These are phyloP conservation scores for Microstroma glucosiphilum DNA, from an alignment of 1,284 basidiomycete species.

Conservation along the genomic window DNA sequence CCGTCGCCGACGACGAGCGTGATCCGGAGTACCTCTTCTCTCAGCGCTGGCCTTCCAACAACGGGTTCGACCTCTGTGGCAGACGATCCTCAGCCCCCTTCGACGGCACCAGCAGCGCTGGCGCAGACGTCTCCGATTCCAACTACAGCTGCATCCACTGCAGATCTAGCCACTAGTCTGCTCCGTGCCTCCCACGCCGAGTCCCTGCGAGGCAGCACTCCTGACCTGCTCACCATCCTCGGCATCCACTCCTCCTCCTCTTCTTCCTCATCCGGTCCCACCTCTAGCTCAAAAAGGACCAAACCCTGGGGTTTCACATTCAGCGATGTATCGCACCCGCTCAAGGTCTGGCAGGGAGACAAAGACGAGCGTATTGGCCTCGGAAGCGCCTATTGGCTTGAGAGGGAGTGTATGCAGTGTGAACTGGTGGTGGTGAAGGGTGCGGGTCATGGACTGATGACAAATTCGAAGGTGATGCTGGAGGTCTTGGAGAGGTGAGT, in stretches of 20 bases:
- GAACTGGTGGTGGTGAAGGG: constrained; percentile 73
- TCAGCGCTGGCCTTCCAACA: no score
- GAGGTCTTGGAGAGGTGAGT: constrained; percentile 33
- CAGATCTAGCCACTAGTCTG: constrained; percentile 61
- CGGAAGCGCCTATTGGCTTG: constrained; percentile 77
- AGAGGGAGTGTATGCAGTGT: constrained; percentile 57
- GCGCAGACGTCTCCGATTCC: no score
- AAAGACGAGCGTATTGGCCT: constrained; percentile 86
- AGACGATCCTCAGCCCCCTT: no score
- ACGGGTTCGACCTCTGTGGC: no score
- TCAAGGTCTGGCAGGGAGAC: constrained; percentile 87
- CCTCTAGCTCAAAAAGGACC: constrained; percentile 71
- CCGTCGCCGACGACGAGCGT: no score
- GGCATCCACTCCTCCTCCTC: neutral
- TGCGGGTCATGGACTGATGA: constrained; percentile 88
- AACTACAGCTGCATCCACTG: no score
- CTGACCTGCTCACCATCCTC: constrained; percentile 81
- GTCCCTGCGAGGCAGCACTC: constrained; percentile 79
- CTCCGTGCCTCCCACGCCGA: constrained; percentile 91
- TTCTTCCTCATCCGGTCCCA: constrained; percentile 57
- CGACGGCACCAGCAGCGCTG: no score
- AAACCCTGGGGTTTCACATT: constrained; percentile 64
- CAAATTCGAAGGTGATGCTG: constrained; percentile 53
- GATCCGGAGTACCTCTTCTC: no score
- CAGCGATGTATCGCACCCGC: constrained; percentile 66